phyloP scores from a whole-genome alignment of 129 eudicot genomes.

The Rutidosis leptorrhynchoides region DNA sequence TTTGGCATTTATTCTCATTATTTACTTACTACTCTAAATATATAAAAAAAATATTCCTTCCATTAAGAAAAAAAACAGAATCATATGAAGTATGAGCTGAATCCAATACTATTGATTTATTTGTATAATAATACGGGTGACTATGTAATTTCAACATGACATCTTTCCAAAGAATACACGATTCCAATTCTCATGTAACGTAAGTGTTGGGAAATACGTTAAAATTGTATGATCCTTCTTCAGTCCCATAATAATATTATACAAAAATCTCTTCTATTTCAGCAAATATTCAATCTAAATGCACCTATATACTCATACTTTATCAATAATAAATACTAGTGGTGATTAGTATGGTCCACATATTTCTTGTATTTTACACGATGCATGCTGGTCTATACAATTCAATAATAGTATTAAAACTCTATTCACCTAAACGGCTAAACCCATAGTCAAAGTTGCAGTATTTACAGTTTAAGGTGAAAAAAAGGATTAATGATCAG shows the following conservation, averaged over 20 bases:
- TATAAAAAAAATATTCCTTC: neutral
- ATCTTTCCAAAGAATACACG: neutral
- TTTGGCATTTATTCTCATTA: neutral
- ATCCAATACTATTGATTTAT: neutral
- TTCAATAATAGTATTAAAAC: neutral
- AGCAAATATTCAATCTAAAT: neutral
- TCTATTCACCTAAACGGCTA: constrained; percentile 12
- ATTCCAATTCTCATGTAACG: too few relatives aligned
- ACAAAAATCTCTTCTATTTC: neutral
- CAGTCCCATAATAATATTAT: neutral
- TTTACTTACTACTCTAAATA: constrained; percentile 1
- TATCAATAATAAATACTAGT: too few relatives aligned
- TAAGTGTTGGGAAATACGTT: neutral
- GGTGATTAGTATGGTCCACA: neutral
- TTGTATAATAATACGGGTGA: neutral
- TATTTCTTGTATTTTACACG: neutral
- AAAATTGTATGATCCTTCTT: neutral
- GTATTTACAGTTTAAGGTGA: neutral
- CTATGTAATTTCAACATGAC: neutral
- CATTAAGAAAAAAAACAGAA: neutral
- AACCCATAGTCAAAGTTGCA: constrained; percentile 4
- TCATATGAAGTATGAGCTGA: neutral
- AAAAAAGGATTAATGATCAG: neutral
- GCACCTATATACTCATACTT: neutral
- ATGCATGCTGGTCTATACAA: neutral